Evolutionary conservation across 345 rosid species (phyloP), one percentile per base, ranked within the genome.

Genomic region (Salix exigua): DNA sequence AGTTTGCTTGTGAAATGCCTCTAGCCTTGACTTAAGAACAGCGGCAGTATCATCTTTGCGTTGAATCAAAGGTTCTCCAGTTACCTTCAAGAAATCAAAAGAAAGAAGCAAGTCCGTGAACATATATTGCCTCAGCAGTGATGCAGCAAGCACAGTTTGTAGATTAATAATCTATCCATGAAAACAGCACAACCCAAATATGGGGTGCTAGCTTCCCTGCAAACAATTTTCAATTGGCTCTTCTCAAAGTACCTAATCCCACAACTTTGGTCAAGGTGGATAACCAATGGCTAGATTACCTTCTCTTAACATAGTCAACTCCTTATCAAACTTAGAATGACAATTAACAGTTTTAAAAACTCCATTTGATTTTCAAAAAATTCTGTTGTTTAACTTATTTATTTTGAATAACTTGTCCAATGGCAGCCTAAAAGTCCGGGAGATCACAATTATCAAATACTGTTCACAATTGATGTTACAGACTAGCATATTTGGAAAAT

Each of bases 1-100:
- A 14, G 98, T 95, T 83, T 93, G 97, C 87, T 78, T 88, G 89
- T 95, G 97, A 79, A 93, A 95, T 68, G 94, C 89, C 75, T 90
- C 93, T 66, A 95, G 94, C 83, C 98, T 89, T 46, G 96, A 91
- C 80, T 78, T 93, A n/a, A 95, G 93, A 72, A 95, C 96, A 75
- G 91, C 94, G 0, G 90, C 94, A 62, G 91, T 91, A 78, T 95
- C 99, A 72, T 95, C 99, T 84, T 91, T 91, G 48, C 97, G 96
- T 75, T 93, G 98, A 80, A 95, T 90, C 88, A 91, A 82, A 60
- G 94, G 91, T 71, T 93, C 98, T 78, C 98, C 96, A 12, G 96
- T 95, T 26, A 89, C 91, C 99, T 95, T 77, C 64, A 77, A 75
- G 72, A 70, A 77, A 46, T 25, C 26, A 72, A 73, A 73, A 55